A percentile compares a stretch with the other conserved stretches of the same genome.
phyloP scores from a whole-genome alignment of 768 basidiomycete species.

The Lentinula aciculospora region DNA sequence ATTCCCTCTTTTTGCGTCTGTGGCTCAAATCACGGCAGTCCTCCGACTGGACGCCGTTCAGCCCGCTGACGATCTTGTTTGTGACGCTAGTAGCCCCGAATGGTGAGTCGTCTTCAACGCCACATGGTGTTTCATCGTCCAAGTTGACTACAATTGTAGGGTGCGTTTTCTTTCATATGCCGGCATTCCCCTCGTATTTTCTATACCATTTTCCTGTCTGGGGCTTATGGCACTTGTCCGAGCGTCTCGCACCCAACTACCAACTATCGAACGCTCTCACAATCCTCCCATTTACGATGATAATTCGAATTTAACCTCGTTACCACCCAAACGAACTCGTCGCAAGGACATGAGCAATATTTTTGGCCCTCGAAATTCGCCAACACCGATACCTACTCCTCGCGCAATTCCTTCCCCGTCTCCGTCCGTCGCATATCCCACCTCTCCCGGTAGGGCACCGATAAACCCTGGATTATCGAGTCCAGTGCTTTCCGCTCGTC shows the following conservation, averaged over 20 bases:
- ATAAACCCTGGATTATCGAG: constrained; percentile 15
- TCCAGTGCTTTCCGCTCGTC: constrained; percentile 13
- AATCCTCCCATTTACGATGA: not conserved
- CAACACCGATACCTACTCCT: constrained; percentile 1
- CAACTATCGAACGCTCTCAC: constrained; percentile 1
- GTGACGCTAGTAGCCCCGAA: constrained; percentile 51
- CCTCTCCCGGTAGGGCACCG: constrained; percentile 17
- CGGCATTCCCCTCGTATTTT: constrained; percentile 45
- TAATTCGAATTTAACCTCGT: constrained; percentile 8
- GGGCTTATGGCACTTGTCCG: constrained; percentile 37
- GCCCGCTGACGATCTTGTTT: constrained; percentile 48
- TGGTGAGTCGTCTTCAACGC: constrained; percentile 36
- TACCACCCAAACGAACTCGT: constrained; percentile 13
- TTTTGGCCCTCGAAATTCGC: not conserved
- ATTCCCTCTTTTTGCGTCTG: constrained; percentile 43
- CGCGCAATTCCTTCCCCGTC: constrained; percentile 10
- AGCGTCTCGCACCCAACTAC: constrained; percentile 25
- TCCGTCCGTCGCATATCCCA: constrained; percentile 5
- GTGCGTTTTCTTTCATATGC: constrained; percentile 60
- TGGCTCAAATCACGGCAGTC: constrained; percentile 35
- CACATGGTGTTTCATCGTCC: constrained; percentile 1
- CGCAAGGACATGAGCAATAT: constrained; percentile 4
- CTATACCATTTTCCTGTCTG: constrained; percentile 46
- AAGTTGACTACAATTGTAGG: constrained; percentile 29
- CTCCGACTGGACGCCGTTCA: constrained; percentile 37